Base-by-base conservation (phyloP, 805 yeast genomes). In the Lachancea quebecensis region DNA sequence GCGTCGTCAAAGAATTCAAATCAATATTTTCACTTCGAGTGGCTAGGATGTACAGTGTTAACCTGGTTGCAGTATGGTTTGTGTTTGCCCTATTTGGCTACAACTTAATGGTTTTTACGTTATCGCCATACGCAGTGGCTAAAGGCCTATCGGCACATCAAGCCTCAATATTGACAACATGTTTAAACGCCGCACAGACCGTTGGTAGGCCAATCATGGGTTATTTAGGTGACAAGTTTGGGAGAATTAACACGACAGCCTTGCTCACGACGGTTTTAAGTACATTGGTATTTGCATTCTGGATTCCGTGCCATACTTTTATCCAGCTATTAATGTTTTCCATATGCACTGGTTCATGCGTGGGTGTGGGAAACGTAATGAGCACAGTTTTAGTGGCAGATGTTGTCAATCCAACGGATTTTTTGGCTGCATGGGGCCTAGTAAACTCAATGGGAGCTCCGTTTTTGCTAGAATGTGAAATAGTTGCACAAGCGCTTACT, bases 121-220 rank as follows among this genome's bases (percentile, higher is more conserved):
- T 76, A 30, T 64, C 78, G 3, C 66, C 76, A 27, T 76, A 68
- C 53, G 73, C 75, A 2, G 66, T 65, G 11, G 65, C 73, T 18
- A 56, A 72, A 29, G 89, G 88, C 0, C 55, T 69, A 38, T 49
- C 73, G 0, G 45, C 65, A 10, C 57, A 61, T 25, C 69, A 75
- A 42, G 78, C 75, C 17, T 67, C 79, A 10, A 61, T 65, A 21
- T 53, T 72, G 32, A 70, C 75, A 2, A 77, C 77, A 0, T 62
- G 71, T 10, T 55, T 74, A 45, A 75, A 73, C 48, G 67, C 70
- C 8, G 67, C 71, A 0, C 81, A 77, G 53, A 61, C 68, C 5
- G 48, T 75, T 12, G 81, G 81, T 5, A 64, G 82, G 53, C 78
- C 79, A 2, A 8, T 56, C 10, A 67, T 75, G 55, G 82, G 81